Percentiles rank a stretch among this genome's conserved stretches.
Evolutionary conservation across 371 early-diverging fungal genomes (phyloP).

Genomic region (Mucor sp.): DNA sequence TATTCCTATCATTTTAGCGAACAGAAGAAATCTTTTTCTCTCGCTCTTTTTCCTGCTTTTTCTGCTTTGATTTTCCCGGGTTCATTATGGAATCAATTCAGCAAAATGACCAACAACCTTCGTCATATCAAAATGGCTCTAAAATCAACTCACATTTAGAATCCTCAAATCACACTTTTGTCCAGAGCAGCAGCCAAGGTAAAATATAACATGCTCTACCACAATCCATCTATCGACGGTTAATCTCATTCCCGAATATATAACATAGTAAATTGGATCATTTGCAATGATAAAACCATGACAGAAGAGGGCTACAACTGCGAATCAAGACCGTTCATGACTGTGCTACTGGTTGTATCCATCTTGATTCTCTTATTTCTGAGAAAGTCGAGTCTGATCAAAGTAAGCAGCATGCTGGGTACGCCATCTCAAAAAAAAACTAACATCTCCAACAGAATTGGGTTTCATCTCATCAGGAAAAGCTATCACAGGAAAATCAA

Average conservation of each 20-base stretch:
- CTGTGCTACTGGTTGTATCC: slow-evolving; percentile 1
- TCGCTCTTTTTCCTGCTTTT: not conserved
- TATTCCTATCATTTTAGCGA: too few species aligned
- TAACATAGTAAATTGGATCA: slow-evolving; percentile 5
- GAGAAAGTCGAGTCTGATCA: slow-evolving; percentile 7
- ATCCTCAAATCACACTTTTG: not conserved
- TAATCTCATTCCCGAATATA: not conserved
- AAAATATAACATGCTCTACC: not conserved
- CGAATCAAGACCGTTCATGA: slow-evolving; percentile 15
- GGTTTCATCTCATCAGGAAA: not conserved
- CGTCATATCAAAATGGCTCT: not conserved
- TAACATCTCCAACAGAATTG: slow-evolving; percentile 6
- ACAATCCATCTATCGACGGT: not conserved
- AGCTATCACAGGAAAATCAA: not conserved
- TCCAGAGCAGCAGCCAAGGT: not conserved
- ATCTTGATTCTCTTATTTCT: slow-evolving; percentile 3
- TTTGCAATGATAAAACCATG: not conserved
- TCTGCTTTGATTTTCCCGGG: not conserved
- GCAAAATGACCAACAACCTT: not conserved
- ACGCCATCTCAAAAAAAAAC: not conserved
- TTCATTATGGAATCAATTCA: not conserved
- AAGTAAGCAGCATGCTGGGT: not conserved
- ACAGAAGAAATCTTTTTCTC: not conserved
- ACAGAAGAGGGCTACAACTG: not conserved
- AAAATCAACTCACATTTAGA: not conserved